Evolutionary conservation across 2,329 filamentous ascomycete genomes (phyloP).

Genomic region (Didymella lethalis): DNA sequence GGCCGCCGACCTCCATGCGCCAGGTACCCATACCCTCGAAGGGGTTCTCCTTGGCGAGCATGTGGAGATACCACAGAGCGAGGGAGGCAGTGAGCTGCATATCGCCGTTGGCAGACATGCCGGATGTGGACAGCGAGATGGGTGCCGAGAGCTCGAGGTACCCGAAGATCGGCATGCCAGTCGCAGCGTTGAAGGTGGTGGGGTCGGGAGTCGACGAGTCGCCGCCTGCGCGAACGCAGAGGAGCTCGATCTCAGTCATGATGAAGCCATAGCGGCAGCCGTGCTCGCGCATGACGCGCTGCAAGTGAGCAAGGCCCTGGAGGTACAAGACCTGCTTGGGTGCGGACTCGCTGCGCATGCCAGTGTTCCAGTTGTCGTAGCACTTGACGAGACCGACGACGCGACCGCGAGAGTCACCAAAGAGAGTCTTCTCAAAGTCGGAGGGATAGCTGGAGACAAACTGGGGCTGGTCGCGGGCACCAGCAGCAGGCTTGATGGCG

Average conservation of each 20-base stretch:
- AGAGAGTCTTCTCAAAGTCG: slow-evolving; percentile 59
- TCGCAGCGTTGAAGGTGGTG: slow-evolving; percentile 53
- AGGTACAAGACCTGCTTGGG: slow-evolving; percentile 89
- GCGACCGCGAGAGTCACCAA: slow-evolving; percentile 61
- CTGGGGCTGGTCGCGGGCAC: slow-evolving; percentile 65
- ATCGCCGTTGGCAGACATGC: slow-evolving; percentile 47
- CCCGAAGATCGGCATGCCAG: slow-evolving; percentile 80
- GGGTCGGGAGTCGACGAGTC: slow-evolving; percentile 45
- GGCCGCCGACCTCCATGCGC: slow-evolving; percentile 76
- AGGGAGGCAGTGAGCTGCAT: slow-evolving; percentile 72
- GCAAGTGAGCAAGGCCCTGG: slow-evolving; percentile 82
- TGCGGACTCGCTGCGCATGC: slow-evolving; percentile 86
- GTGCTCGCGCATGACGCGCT: slow-evolving; percentile 92
- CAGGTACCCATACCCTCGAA: slow-evolving; percentile 68
- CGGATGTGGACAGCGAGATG: slow-evolving; percentile 60
- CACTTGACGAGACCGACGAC: slow-evolving; percentile 87
- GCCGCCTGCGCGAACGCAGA: slow-evolving; percentile 82
- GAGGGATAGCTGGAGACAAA: slow-evolving; percentile 71
- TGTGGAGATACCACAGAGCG: slow-evolving; percentile 80
- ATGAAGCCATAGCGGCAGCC: slow-evolving; percentile 95
- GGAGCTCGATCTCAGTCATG: slow-evolving; percentile 92
- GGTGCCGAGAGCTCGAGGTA: slow-evolving; percentile 76
- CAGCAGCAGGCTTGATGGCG: slow-evolving; percentile 45
- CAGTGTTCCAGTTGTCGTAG: slow-evolving; percentile 94
- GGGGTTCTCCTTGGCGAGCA: slow-evolving; percentile 70